Base-by-base conservation (phyloP, 345 rosid genomes). In the Kandelia obovata region DNA sequence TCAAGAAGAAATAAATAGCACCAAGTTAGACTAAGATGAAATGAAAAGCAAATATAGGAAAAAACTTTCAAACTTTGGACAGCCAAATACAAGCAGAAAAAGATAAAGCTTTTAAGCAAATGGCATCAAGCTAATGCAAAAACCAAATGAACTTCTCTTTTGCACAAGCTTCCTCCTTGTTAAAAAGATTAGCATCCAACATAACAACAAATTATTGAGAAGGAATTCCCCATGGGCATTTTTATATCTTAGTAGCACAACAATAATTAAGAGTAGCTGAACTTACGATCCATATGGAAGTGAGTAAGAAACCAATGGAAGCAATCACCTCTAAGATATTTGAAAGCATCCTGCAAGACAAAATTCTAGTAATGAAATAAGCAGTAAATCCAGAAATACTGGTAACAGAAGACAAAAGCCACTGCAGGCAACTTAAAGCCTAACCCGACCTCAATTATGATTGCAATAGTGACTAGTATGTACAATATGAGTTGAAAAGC, bases 251-350 rank as follows among this genome's bases (percentile, higher is more conserved):
- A 28, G 55, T 43, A 21, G 35, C n/a, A 59, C 46, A 63, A 53
- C 20, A 11, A 9, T 59, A 69, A 35, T 35, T 19, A 53, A 69
- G 62, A 31, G 8, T 6, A 17, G 67, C 21, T 58, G 49, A 74
- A 89, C 98, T 87, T 82, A 94, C 98, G 97, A 73, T 91, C 98
- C 79, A 88, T 89, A 79, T 94, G 97, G 76, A 94, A 94, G 77
- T 91, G 98, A 9, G 98, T 87, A 47, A 94, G 96, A 88, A 94
- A 94, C 98, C 97, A 94, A 71, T 94, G 96, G 73, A 83, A 78
- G 73, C 98, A 91, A 71, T 91, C 93, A 30, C 97, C 88, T 81
- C 88, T 83, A 58, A 94, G 95, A 78, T 87, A 88, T 68, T 82
- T 92, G 88, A 94, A 94, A 74, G 98, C 97, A 77, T 94, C 98